Conservation (phyloP, 2,329 filamentous ascomycete genomes). For the Reticulascus tulasneorum region DNA sequence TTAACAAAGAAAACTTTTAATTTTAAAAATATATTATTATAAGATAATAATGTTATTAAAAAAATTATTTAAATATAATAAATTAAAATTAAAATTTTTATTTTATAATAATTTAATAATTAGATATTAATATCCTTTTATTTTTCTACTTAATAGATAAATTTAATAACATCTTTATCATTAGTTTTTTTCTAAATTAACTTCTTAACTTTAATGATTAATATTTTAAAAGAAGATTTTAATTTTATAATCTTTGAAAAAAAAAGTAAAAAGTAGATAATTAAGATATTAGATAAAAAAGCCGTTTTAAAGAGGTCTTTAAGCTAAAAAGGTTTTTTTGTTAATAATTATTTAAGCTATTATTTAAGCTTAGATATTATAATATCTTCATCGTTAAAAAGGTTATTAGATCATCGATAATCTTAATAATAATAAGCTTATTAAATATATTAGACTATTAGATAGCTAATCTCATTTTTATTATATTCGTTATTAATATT, state of each 20-base stretch:
- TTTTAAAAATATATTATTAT: neutral
- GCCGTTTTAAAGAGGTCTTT: neutral
- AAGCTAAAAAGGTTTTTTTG: too few relatives aligned
- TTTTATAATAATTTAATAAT: neutral
- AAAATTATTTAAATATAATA: neutral
- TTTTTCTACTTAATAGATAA: neutral
- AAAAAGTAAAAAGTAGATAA: too few relatives aligned
- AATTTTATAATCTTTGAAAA: neutral
- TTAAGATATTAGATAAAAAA: neutral
- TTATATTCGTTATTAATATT: too few relatives aligned
- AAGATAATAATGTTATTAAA: neutral
- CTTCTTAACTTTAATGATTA: neutral
- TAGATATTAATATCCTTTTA: too few relatives aligned
- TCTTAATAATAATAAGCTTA: neutral
- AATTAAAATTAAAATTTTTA: neutral
- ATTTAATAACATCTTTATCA: neutral
- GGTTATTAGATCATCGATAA: neutral
- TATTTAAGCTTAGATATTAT: too few relatives aligned
- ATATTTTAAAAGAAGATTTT: neutral
- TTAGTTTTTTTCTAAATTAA: neutral
- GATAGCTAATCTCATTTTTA: neutral
- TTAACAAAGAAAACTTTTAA: too few relatives aligned
- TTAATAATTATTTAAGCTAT: too few relatives aligned
- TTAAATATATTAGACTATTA: neutral
- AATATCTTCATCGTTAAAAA: neutral